Conservation (phyloP, 192 early-diverging fungal genomes). For the Allomyces arbusculus region DNA sequence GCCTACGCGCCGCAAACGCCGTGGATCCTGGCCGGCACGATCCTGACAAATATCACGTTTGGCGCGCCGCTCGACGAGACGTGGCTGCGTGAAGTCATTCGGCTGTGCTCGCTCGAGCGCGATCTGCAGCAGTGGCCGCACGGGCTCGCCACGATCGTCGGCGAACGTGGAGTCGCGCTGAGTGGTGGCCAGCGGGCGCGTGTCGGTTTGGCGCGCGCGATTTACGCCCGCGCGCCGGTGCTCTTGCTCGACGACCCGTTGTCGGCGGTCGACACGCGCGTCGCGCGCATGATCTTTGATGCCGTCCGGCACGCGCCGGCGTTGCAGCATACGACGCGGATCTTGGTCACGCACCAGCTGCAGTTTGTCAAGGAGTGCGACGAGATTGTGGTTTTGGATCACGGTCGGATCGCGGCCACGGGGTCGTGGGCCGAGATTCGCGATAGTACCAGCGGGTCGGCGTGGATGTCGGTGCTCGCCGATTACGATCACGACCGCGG, state of each 20-base stretch:
- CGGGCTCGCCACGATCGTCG: neutral
- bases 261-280: slow-evolving; percentile 62
- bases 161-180: slow-evolving; percentile 15
- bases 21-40: slow-evolving; percentile 62
- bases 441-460: neutral
- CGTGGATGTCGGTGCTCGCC: neutral
- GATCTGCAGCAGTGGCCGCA: slow-evolving; percentile 37
- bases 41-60: slow-evolving; percentile 49
- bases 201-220: slow-evolving; percentile 55
- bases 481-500: neutral
- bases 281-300: slow-evolving; percentile 7
- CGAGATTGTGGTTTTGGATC: slow-evolving; percentile 22
- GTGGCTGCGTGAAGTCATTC: slow-evolving; percentile 26
- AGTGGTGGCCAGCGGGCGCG: slow-evolving; percentile 72
- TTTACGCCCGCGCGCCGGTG: slow-evolving; percentile 56
- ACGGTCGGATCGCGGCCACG: slow-evolving; percentile 22
- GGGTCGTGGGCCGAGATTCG: slow-evolving; percentile 19
- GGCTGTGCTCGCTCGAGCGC: slow-evolving; percentile 29
- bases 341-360: slow-evolving; percentile 26
- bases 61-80: slow-evolving; percentile 33
- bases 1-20: slow-evolving; percentile 57
- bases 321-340: neutral
- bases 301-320: neutral
- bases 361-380: slow-evolving; percentile 21
- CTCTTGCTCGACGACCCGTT: slow-evolving; percentile 71